Evolutionary conservation across 179 eudicot species (phyloP).

Genomic region (Beta corolliflora): DNA sequence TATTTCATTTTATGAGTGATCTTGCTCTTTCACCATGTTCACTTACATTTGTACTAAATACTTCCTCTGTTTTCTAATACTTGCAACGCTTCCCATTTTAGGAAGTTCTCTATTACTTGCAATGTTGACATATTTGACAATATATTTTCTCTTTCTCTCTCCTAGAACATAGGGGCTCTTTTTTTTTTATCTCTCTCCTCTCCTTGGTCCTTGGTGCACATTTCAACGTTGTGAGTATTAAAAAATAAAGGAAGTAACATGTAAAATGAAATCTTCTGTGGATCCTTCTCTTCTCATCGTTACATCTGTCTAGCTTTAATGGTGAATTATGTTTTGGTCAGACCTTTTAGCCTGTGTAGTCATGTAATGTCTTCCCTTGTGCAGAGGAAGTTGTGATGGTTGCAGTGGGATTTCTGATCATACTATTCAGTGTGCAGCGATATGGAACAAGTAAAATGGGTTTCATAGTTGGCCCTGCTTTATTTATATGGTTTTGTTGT

Average conservation of each 20-base stretch:
- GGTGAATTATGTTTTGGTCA: not conserved
- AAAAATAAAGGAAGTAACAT: not conserved
- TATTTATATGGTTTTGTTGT: conserved; percentile 93
- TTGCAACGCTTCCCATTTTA: no score
- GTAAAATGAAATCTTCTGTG: not conserved
- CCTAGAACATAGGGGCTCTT: no score
- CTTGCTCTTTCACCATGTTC: not conserved
- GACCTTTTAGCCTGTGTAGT: not conserved
- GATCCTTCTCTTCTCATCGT: not conserved
- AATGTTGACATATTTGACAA: no score
- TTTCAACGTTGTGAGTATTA: no score
- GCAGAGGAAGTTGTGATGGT: conserved; percentile 91
- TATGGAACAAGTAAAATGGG: conserved; percentile 99
- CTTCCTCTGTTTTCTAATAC: no score
- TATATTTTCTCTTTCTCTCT: no score
- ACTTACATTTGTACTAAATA: not conserved
- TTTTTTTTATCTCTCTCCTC: no score
- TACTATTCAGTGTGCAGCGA: conserved; percentile 88
- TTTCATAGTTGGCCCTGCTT: conserved; percentile 89
- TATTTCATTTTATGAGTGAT: not conserved
- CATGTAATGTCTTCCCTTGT: conserved; percentile 22
- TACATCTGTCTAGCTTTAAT: not conserved
- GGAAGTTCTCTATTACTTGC: no score
- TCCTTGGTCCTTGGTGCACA: no score
- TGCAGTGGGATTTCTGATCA: conserved; percentile 79